Conservation (phyloP, 139 green algal genomes). For the Mesotaenium endlicherianum region DNA sequence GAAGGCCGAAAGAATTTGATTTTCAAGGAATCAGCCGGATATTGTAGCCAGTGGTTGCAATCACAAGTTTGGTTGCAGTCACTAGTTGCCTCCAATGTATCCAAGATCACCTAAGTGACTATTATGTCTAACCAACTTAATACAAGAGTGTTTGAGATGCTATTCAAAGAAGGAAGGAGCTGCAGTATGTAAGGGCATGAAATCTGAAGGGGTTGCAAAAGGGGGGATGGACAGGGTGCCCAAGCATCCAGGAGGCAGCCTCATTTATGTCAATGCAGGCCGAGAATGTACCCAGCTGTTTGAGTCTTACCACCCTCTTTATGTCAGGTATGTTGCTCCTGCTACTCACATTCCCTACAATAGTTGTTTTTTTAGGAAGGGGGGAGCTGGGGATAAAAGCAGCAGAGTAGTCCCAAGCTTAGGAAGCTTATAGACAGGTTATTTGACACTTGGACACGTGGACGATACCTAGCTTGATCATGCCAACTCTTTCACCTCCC, state of each 20-base stretch:
- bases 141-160: neutral
- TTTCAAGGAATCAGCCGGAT: no score
- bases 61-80: neutral
- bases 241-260: slow-evolving; percentile 61
- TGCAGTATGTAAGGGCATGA: neutral
- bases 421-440: no score
- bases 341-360: no score
- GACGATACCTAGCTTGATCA: no score
- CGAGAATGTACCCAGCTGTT: slow-evolving; percentile 71
- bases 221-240: no score
- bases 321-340: slow-evolving; percentile 41
- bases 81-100: neutral
- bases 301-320: slow-evolving; percentile 69
- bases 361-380: no score
- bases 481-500: no score
- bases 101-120: no score
- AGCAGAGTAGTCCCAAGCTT: no score
- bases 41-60: neutral
- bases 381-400: no score
- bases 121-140: neutral
- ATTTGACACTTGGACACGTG: no score
- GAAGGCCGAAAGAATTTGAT: no score
- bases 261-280: slow-evolving; percentile 69
- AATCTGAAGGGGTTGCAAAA: neutral
- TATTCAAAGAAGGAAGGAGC: neutral